Evolutionary conservation across 768 basidiomycete genomes (phyloP).

Genomic region (Crepidotus variabilis): DNA sequence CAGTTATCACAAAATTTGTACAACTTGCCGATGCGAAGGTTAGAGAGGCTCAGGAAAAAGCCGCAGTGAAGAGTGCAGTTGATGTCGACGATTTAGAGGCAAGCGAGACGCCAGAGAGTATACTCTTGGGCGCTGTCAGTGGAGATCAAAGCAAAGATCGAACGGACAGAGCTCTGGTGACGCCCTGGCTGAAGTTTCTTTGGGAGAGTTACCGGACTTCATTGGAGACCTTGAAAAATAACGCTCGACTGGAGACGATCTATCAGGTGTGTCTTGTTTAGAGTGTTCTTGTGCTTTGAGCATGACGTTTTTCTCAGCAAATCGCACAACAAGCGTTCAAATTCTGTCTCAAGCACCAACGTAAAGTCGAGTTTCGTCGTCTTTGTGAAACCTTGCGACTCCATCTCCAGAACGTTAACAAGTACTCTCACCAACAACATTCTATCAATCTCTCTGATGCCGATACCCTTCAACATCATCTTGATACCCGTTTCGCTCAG

Average conservation of each 20-base stretch:
- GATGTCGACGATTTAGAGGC: slow-evolving; percentile 96
- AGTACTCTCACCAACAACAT: slow-evolving; percentile 91
- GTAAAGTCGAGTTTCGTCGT: slow-evolving; percentile 96
- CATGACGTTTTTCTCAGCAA: slow-evolving; percentile 46
- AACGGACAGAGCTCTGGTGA: slow-evolving; percentile 91
- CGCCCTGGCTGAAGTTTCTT: slow-evolving; percentile 97
- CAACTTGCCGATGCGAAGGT: slow-evolving; percentile 79
- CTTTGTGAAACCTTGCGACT: slow-evolving; percentile 95
- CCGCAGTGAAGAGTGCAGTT: slow-evolving; percentile 67
- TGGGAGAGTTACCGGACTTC: slow-evolving; percentile 98
- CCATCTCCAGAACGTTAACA: slow-evolving; percentile 91
- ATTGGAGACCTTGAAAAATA: slow-evolving; percentile 94
- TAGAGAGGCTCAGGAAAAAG: slow-evolving; percentile 82
- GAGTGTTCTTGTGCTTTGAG: background rate
- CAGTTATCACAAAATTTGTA: slow-evolving; percentile 85
- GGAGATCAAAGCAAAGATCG: slow-evolving; percentile 90
- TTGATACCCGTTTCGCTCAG: slow-evolving; percentile 96
- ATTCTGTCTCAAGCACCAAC: slow-evolving; percentile 90
- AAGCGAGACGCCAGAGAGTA: slow-evolving; percentile 90
- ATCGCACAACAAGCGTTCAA: slow-evolving; percentile 97
- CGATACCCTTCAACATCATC: slow-evolving; percentile 91
- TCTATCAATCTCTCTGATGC: slow-evolving; percentile 94
- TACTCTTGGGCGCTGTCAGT: slow-evolving; percentile 85
- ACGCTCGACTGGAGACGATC: slow-evolving; percentile 85
- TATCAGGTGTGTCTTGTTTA: slow-evolving; percentile 65